Base-by-base conservation (phyloP, 139 green algal species). In the Diplosphaera chodatii region DNA sequence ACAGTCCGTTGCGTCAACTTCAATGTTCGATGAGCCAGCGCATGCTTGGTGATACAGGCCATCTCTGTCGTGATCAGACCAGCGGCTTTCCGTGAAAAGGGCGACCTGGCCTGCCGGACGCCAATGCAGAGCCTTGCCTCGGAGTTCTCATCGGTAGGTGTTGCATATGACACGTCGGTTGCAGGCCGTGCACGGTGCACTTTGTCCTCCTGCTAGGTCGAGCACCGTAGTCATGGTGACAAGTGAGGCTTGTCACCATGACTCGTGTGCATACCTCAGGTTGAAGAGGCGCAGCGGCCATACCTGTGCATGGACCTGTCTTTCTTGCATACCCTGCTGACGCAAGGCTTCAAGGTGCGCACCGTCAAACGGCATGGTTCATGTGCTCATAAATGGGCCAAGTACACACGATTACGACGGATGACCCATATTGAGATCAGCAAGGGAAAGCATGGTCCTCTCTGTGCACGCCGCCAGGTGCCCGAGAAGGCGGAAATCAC, bases 231-330 rank as follows among this genome's bases (percentile, higher is more conserved):
- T n/a, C n/a, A n/a, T n/a, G n/a, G n/a, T n/a, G n/a, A n/a, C 37
- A 21, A 48, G 48, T 59, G 10, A 25, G 8, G 8, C 48, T 27
- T 59, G 20, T 34, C 23, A 34, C 40, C 37, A 63, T 85, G 70
- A 56, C 80, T 22, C 40, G 66, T 4, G 13, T 31, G 6, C 29
- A 6, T 29, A 28, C 40, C n/a, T 32, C 74, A 79, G 74, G 75
- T 83, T 40, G 75, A 78, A 15, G 69, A 85, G 33, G 78, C 81
- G 4, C 70, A 92, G 25, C 74, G 78, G n/a, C 87, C 90, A 28
- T 98, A 88, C 83, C 78, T 97, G 34, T 99, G 95, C 85, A 73
- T 97, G 67, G 95, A 98, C 83, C 77, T 98, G 32, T 81, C 86
- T 1, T 98, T 93, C 85, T 80, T 77, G 32, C 78, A 94, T 72